Evolutionary conservation across 495 filamentous ascomycete species (phyloP).

Genomic region (Pseudoneurospora amorphoporcata): DNA sequence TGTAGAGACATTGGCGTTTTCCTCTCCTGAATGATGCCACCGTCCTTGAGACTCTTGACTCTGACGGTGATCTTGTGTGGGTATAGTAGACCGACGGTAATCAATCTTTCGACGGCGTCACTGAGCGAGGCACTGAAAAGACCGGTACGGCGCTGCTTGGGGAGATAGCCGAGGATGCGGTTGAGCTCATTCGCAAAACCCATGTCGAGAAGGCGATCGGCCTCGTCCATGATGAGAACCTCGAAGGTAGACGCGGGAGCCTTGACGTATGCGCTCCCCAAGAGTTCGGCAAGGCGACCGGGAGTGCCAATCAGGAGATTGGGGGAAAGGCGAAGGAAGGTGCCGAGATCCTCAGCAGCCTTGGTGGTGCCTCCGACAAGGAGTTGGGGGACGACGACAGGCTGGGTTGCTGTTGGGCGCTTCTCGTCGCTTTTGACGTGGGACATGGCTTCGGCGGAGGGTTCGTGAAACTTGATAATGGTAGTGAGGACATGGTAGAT

Average conservation of each 20-base stretch:
- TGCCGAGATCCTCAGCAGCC: constrained; percentile 71
- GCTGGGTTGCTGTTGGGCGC: constrained; percentile 36
- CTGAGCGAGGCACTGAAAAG: constrained; percentile 88
- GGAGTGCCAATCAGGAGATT: constrained; percentile 86
- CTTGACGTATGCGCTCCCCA: constrained; percentile 85
- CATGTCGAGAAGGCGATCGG: constrained; percentile 85
- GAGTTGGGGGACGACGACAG: constrained; percentile 71
- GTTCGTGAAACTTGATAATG: constrained; percentile 69
- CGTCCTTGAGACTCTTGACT: constrained; percentile 52
- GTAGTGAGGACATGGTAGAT: constrained; percentile 74
- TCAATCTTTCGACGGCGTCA: constrained; percentile 82
- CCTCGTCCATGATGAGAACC: constrained; percentile 85
- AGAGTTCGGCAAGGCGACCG: constrained; percentile 76
- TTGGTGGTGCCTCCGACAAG: constrained; percentile 77
- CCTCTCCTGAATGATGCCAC: constrained; percentile 67
- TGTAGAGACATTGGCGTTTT: constrained; percentile 81
- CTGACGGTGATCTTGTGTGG: constrained; percentile 89
- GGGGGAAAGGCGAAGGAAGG: constrained; percentile 67
- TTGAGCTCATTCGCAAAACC: constrained; percentile 88
- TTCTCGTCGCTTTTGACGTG: constrained; percentile 39
- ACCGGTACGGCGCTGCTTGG: constrained; percentile 88
- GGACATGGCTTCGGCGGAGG: constrained; percentile 54
- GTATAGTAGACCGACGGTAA: constrained; percentile 86
- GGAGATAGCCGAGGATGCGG: constrained; percentile 70
- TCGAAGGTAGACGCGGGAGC: constrained; percentile 83